phyloP scores from a whole-genome alignment of 1,139 yeast genomes.

The Diutina ranongensis region DNA sequence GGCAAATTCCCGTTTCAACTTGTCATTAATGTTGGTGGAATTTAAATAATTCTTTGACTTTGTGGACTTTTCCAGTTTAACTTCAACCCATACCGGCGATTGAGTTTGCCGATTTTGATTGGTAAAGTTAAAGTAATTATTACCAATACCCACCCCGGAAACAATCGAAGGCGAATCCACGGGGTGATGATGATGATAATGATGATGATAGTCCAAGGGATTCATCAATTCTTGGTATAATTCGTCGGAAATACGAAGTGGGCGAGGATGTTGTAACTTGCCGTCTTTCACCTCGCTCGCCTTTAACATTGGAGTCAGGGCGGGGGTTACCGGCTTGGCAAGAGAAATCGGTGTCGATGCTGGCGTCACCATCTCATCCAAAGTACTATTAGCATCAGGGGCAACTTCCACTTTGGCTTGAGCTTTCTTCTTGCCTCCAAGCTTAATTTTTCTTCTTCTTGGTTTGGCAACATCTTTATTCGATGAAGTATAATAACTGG shows the following conservation, averaged over 20 bases:
- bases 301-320: background rate
- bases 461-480: conserved; percentile 26
- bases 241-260: conserved; percentile 1
- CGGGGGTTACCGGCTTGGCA: background rate
- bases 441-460: conserved; percentile 35
- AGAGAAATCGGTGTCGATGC: background rate
- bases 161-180: conserved; percentile 11
- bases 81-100: background rate
- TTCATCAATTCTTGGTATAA: conserved; percentile 4
- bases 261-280: conserved; percentile 1
- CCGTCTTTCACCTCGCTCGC: background rate
- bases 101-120: conserved; percentile 12
- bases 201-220: conserved; percentile 3
- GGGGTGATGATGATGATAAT: background rate
- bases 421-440: conserved; percentile 17
- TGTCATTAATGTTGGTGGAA: background rate
- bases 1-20: background rate
- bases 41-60: conserved; percentile 2
- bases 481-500: conserved; percentile 19
- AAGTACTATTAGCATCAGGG: background rate
- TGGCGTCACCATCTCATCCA: background rate
- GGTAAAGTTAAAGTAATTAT: conserved; percentile 23
- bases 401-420: background rate
- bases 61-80: background rate
- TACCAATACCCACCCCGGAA: conserved; percentile 28